A percentile compares a stretch with the other conserved stretches of the same genome.
These are phyloP conservation scores for Rhizopogon sp. DNA, from an alignment of 768 basidiomycete species.

Conservation along the genomic window DNA sequence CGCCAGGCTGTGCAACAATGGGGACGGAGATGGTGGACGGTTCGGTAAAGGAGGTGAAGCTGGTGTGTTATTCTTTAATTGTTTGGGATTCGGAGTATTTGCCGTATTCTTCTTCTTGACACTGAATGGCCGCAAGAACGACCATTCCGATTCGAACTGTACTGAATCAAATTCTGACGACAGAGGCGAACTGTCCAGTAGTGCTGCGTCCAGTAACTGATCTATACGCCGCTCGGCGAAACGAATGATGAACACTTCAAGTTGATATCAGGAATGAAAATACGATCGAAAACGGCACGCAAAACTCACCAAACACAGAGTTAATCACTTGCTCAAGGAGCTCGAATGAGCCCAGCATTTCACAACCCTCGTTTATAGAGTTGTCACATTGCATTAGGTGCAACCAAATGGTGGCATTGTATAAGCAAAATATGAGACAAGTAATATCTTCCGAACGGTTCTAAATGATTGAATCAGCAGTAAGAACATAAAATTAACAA, in stretches of 20 bases:
- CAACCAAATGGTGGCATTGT: slow-evolving; percentile 86
- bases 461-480: slow-evolving; percentile 36
- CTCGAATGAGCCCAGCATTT: slow-evolving; percentile 77
- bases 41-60: slow-evolving; percentile 45
- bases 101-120: slow-evolving; percentile 48
- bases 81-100: slow-evolving; percentile 19
- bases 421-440: slow-evolving; percentile 89
- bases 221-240: slow-evolving; percentile 89
- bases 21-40: slow-evolving; percentile 51
- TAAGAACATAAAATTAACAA: not conserved
- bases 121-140: slow-evolving; percentile 71
- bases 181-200: slow-evolving; percentile 81
- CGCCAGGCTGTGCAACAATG: slow-evolving; percentile 35
- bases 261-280: slow-evolving; percentile 4
- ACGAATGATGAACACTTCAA: slow-evolving; percentile 88
- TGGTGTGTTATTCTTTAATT: slow-evolving; percentile 31
- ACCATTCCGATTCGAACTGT: slow-evolving; percentile 97
- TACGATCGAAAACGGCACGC: not conserved
- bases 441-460: slow-evolving; percentile 80
- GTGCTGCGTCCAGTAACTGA: slow-evolving; percentile 70
- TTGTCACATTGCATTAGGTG: slow-evolving; percentile 87
- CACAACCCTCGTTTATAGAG: slow-evolving; percentile 73
- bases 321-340: slow-evolving; percentile 91
- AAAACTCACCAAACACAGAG: slow-evolving; percentile 78
- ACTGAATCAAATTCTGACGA: slow-evolving; percentile 75